Conservation (phyloP, 768 basidiomycete genomes). For the Lactarius hatsudake region DNA sequence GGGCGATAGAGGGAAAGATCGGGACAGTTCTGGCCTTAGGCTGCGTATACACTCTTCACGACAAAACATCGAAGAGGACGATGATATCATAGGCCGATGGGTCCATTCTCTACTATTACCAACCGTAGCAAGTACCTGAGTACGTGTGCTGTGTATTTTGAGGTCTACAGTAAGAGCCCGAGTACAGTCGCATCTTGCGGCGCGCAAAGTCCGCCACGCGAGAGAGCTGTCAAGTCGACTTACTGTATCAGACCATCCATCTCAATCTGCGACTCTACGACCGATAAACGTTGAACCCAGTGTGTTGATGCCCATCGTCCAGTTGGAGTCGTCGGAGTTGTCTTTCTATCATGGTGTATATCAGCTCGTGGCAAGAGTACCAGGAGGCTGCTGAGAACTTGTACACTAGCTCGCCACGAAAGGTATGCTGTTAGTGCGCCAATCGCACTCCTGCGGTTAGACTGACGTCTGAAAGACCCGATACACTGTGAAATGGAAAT, state of each 20-base stretch:
- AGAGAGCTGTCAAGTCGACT: background rate
- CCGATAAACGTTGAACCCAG: background rate
- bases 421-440: constrained; percentile 45
- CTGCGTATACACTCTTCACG: background rate
- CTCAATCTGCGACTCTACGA: background rate
- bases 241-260: constrained; percentile 7
- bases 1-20: constrained; percentile 31
- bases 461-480: constrained; percentile 56
- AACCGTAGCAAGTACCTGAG: background rate
- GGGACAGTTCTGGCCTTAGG: constrained; percentile 34
- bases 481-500: constrained; percentile 90
- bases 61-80: no score
- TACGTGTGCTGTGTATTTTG: background rate
- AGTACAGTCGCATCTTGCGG: background rate
- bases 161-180: background rate
- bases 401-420: constrained; percentile 75
- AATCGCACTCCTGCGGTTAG: constrained; percentile 1
- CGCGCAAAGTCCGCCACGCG: background rate
- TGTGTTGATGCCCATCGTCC: constrained; percentile 22
- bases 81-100: constrained; percentile 1
- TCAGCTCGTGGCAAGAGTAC: constrained; percentile 85
- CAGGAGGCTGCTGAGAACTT: constrained; percentile 87
- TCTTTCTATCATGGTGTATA: constrained; percentile 73
- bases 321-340: background rate
- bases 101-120: background rate